Base-by-base conservation (phyloP, 225 moss, liverwort and hornwort genomes). In the Pseudoscleropodium purum region DNA sequence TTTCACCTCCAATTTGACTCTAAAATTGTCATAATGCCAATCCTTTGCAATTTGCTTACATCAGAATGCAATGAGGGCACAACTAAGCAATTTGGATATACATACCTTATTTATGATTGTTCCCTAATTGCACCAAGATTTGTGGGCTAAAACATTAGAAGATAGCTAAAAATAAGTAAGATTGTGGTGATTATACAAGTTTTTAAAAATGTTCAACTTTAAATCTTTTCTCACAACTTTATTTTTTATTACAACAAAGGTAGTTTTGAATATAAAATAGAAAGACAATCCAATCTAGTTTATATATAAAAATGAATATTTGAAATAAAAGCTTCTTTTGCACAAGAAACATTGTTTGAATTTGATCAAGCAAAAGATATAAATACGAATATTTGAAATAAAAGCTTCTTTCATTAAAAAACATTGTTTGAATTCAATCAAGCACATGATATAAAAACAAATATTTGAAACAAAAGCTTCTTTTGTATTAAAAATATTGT, bases 401-500 rank as follows among this genome's bases (percentile, higher is more conserved):
- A 72, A 41, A 6, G 12, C 10, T 26, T 41, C 8, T 23, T 24
- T 7, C 14, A 1, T 5, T 2, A 3, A 20, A 51, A 57, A 57
- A 57, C 20, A 57, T 57, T 20, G 57, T 20, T 57, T 57, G 19
- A 18, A 18, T 56, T 56, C 56, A 47, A 13, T 51, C 51, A 51
- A 51, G 51, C 51, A 51, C 13, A 13, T 3, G 51, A 68, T 37
- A 6, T 1, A 37, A 37, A 69, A 69, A 13, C 11, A 2, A 52
- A 52, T 15, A 16, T 52, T 52, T 52, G 52, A 17, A 52, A 52
- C 4, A 15, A 52, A 52, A 10, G 6, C 3, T 14, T 25, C 7
- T 21, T 21, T 4, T n/a, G 0, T 7, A 2, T 1, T 1, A 1
- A 69, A 69, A 69, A 39, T 7, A 37, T 39, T n/a, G n/a, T 4